Evolutionary conservation across 2,329 filamentous ascomycete genomes (phyloP).

Genomic region (Fusarium albosuccineum): DNA sequence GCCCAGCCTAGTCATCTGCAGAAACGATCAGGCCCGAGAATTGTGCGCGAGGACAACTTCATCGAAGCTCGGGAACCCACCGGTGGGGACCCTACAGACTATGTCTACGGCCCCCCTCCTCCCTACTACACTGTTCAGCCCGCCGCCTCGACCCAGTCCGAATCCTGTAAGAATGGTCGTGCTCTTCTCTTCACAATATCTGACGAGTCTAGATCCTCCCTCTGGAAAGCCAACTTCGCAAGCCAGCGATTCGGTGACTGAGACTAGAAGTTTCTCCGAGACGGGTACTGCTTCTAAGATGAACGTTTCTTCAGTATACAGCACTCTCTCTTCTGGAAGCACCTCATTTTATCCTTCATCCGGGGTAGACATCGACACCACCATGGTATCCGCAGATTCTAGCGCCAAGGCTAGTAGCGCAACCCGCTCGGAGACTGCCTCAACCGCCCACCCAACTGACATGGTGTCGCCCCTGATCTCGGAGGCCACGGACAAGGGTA

Average conservation of each 20-base stretch:
- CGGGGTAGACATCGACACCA: neutral
- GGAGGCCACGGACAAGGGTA: neutral
- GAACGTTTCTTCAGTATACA: constrained; percentile 8
- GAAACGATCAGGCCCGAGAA: neutral
- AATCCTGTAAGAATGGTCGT: constrained; percentile 22
- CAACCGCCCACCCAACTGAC: constrained; percentile 12
- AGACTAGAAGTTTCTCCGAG: constrained; percentile 2
- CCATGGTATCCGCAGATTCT: constrained; percentile 31
- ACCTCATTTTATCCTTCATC: constrained; percentile 18
- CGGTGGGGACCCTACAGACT: constrained; percentile 24
- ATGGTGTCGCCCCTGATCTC: constrained; percentile 11
- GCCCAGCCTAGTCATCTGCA: constrained; percentile 19
- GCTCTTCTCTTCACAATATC: neutral
- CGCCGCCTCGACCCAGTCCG: constrained; percentile 6
- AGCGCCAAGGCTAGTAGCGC: constrained; percentile 35
- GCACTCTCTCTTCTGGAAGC: neutral
- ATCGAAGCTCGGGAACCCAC: constrained; percentile 22
- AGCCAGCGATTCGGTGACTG: constrained; percentile 1
- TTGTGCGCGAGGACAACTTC: constrained; percentile 20
- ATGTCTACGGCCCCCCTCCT: constrained; percentile 40
- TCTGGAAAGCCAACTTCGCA: constrained; percentile 10
- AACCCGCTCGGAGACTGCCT: constrained; percentile 20
- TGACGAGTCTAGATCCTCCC: constrained; percentile 32
- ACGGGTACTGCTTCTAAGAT: neutral
- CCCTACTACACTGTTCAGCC: constrained; percentile 39